These are phyloP conservation scores for Fusarium papillatum DNA, from an alignment of 2,329 filamentous ascomycete species.

Conservation along the genomic window DNA sequence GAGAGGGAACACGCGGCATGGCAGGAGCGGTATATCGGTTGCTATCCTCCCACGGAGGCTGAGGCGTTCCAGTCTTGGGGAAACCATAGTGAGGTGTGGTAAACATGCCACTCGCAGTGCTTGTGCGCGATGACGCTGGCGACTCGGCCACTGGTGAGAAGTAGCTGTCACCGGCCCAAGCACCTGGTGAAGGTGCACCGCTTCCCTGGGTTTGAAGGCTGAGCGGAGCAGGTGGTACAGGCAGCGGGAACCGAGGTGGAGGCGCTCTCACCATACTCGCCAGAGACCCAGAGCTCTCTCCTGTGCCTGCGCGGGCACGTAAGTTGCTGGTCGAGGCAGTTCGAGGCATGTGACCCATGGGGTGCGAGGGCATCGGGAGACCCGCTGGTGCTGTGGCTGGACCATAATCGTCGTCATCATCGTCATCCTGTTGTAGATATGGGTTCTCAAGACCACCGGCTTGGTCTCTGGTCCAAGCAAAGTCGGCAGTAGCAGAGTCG, in stretches of 20 bases:
- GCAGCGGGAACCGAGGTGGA: conserved; percentile 80
- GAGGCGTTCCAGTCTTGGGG: conserved; percentile 77
- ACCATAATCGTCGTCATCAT: conserved; percentile 70
- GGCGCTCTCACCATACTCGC: conserved; percentile 70
- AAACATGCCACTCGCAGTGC: conserved; percentile 82
- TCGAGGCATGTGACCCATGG: conserved; percentile 46
- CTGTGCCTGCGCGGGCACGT: conserved; percentile 81
- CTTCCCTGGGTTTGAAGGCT: conserved; percentile 74
- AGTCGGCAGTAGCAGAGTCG: conserved; percentile 75
- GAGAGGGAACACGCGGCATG: conserved; percentile 84
- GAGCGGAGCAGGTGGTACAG: conserved; percentile 68
- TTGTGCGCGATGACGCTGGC: conserved; percentile 81
- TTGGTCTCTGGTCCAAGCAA: conserved; percentile 82
- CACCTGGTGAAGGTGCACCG: conserved; percentile 69
- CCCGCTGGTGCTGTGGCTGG: conserved; percentile 52
- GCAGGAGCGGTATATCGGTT: conserved; percentile 92
- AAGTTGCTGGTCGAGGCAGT: conserved; percentile 79
- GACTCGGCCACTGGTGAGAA: conserved; percentile 92
- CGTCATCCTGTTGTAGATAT: conserved; percentile 74
- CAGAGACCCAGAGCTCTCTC: conserved; percentile 74
- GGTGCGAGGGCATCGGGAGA: conserved; percentile 48
- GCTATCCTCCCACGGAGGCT: conserved; percentile 79
- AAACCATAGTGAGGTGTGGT: conserved; percentile 71
- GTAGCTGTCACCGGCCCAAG: conserved; percentile 83
- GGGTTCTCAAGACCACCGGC: conserved; percentile 82